Percentiles rank a stretch among this genome's conserved stretches.
Evolutionary conservation across 2,329 filamentous ascomycete genomes (phyloP).

Genomic region (Acephala macrosclerotiorum): DNA sequence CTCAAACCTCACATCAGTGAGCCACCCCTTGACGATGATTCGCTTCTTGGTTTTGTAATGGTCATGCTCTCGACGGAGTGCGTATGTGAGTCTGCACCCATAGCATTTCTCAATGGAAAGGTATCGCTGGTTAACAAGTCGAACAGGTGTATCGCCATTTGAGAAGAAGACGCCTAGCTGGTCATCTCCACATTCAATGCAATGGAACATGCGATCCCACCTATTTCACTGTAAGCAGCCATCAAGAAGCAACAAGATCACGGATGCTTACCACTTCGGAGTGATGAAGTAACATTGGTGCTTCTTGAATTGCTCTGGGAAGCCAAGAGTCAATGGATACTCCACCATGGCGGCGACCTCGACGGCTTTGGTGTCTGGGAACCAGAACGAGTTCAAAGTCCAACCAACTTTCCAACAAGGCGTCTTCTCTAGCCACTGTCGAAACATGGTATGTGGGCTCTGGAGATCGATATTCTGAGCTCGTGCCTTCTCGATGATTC

Average conservation of each 20-base stretch:
- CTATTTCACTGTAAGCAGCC: neutral
- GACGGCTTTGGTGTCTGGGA: neutral
- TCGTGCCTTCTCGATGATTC: constrained; percentile 29
- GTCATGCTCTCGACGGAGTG: constrained; percentile 34
- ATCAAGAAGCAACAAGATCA: neutral
- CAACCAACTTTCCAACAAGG: constrained; percentile 35
- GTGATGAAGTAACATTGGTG: neutral
- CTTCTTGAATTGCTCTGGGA: neutral
- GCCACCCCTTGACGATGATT: constrained; percentile 33
- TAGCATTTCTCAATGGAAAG: constrained; percentile 23
- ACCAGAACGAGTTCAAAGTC: constrained; percentile 29
- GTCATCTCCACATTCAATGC: neutral
- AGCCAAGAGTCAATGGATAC: constrained; percentile 9
- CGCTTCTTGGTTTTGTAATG: constrained; percentile 39
- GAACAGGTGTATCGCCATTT: neutral
- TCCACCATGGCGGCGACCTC: constrained; percentile 32
- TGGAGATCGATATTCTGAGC: constrained; percentile 35
- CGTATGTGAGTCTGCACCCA: constrained; percentile 32
- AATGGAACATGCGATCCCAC: neutral
- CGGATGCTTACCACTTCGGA: neutral
- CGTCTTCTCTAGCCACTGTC: constrained; percentile 38
- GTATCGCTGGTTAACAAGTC: neutral
- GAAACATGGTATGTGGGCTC: constrained; percentile 29
- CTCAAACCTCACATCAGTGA: constrained; percentile 1
- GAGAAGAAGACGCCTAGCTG: neutral